Evolutionary conservation across 768 basidiomycete species (phyloP).

Genomic region (Amanita rimosa): DNA sequence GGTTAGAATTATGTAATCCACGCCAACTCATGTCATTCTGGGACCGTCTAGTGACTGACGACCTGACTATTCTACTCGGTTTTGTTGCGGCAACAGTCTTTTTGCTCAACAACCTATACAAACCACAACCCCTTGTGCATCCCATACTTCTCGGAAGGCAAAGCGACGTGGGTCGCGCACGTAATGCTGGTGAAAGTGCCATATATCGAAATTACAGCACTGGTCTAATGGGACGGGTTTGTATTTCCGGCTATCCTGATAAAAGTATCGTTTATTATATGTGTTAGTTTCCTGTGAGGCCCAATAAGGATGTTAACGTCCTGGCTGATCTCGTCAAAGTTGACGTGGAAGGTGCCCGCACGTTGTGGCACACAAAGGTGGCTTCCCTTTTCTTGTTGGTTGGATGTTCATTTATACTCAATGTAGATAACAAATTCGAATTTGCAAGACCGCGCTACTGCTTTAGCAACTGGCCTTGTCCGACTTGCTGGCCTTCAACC

Average conservation of each 20-base stretch:
- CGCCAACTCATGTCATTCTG: too few species aligned
- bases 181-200: conserved; percentile 75
- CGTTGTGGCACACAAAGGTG: conserved; percentile 75
- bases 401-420: conserved; percentile 2
- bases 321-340: conserved; percentile 56
- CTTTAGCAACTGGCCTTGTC: conserved; percentile 65
- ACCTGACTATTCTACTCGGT: conserved; percentile 66
- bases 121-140: conserved; percentile 78
- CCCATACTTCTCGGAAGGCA: conserved; percentile 90
- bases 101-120: conserved; percentile 68
- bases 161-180: conserved; percentile 77
- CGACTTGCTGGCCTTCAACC: conserved; percentile 42
- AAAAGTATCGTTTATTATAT: not conserved
- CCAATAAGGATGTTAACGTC: conserved; percentile 59
- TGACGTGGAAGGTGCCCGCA: conserved; percentile 56
- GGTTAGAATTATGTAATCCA: not conserved
- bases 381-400: conserved; percentile 7
- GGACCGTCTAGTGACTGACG: conserved; percentile 64
- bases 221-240: conserved; percentile 69
- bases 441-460: conserved; percentile 57
- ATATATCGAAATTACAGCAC: conserved; percentile 88
- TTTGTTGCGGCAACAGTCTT: conserved; percentile 70
- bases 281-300: conserved; percentile 59
- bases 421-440: conserved; percentile 62
- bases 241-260: conserved; percentile 15